A percentile compares a stretch with the other conserved stretches of the same genome.
phyloP scores from a whole-genome alignment of 2,329 filamentous ascomycete genomes.

The Paracoccidioides lutzii region DNA sequence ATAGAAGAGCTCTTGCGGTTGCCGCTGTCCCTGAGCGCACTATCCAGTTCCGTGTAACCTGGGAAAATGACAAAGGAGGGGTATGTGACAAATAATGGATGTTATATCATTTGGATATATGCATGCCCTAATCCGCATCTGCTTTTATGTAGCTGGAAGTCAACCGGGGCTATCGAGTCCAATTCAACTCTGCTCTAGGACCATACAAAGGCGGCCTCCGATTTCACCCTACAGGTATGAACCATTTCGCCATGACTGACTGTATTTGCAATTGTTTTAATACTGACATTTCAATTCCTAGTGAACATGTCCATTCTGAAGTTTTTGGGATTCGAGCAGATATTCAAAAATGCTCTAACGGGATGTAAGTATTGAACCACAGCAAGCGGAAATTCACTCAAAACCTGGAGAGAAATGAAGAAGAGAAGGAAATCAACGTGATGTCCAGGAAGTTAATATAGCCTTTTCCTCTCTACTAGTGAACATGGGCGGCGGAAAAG shows the following conservation, averaged over 20 bases:
- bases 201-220: constrained; percentile 97
- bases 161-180: constrained; percentile 90
- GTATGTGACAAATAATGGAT: constrained; percentile 12
- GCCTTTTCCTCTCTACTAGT: constrained; percentile 34
- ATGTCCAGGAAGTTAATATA: not conserved
- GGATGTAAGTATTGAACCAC: constrained; percentile 52
- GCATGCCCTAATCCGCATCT: constrained; percentile 5
- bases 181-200: constrained; percentile 95
- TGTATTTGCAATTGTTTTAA: constrained; percentile 34
- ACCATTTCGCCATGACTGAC: too few species aligned
- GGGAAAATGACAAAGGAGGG: constrained; percentile 82
- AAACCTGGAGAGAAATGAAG: not conserved
- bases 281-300: constrained; percentile 5
- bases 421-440: not conserved
- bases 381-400: not conserved
- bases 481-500: constrained; percentile 94
- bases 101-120: not conserved
- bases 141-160: constrained; percentile 53
- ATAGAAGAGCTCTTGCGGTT: constrained; percentile 78
- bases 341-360: constrained; percentile 98
- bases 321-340: constrained; percentile 98
- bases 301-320: constrained; percentile 62
- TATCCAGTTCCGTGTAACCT: constrained; percentile 93
- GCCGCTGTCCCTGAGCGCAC: constrained; percentile 85
- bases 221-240: constrained; percentile 63